phyloP scores from a whole-genome alignment of 768 basidiomycete species.

The Amanita fuliginea region DNA sequence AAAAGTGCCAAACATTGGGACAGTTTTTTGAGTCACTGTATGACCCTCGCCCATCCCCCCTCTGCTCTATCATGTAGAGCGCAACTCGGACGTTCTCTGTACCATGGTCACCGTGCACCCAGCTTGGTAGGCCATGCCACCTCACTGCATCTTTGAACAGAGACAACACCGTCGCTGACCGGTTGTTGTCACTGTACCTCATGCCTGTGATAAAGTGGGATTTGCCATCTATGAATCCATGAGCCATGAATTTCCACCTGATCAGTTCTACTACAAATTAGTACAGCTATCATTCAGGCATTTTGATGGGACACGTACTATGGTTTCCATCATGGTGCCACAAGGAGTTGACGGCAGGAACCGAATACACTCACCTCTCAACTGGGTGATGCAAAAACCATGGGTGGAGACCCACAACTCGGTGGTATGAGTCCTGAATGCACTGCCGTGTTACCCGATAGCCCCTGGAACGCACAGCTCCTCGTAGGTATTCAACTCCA shows the following conservation, averaged over 20 bases:
- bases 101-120: slow-evolving; percentile 15
- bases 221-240: slow-evolving; percentile 19
- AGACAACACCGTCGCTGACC: slow-evolving; percentile 13
- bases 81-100: slow-evolving; percentile 17
- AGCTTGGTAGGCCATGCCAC: slow-evolving; percentile 9
- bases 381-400: slow-evolving; percentile 4
- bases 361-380: slow-evolving; percentile 13
- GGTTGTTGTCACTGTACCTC: slow-evolving; percentile 13
- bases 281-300: background rate
- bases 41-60: slow-evolving; percentile 12
- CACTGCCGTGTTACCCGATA: background rate
- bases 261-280: background rate
- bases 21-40: too few species aligned
- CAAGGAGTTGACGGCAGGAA: slow-evolving; percentile 20
- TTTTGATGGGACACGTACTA: slow-evolving; percentile 12
- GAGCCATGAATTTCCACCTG: too few species aligned
- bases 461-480: background rate
- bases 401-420: background rate
- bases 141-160: slow-evolving; percentile 4
- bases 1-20: too few species aligned
- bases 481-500: background rate
- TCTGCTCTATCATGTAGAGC: slow-evolving; percentile 15
- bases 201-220: slow-evolving; percentile 1
- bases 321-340: slow-evolving; percentile 29
- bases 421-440: background rate